Percentiles rank a stretch among this genome's conserved stretches.
Evolutionary conservation across 306 rosid species (phyloP).

Genomic region (Echinosophora koreensis): DNA sequence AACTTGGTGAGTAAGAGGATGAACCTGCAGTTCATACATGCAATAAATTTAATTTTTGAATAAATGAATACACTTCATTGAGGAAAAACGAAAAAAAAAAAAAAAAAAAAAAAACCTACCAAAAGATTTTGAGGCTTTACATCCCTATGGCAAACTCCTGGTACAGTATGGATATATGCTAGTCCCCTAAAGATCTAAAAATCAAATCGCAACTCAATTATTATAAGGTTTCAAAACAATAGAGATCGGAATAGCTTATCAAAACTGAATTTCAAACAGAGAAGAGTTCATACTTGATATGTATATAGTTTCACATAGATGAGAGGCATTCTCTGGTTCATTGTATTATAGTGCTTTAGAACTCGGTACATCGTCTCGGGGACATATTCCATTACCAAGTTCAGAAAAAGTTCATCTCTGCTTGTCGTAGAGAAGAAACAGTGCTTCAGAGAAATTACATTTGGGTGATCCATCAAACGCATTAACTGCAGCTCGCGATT

Average conservation of each 20-base stretch:
- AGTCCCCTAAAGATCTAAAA: conserved; percentile 84
- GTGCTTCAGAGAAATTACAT: conserved; percentile 81
- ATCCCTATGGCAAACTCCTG: conserved; percentile 89
- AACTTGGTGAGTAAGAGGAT: conserved; percentile 90
- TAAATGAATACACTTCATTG: background rate
- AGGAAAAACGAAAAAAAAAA: conserved; percentile 18
- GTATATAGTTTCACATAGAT: conserved; percentile 84
- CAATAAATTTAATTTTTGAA: conserved; percentile 19
- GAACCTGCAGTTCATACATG: conserved; percentile 60
- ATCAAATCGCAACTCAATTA: conserved; percentile 31
- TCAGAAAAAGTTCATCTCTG: conserved; percentile 82
- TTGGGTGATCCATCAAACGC: conserved; percentile 94
- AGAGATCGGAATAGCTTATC: background rate
- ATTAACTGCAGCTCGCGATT: conserved; percentile 88
- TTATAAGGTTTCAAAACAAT: conserved; percentile 6
- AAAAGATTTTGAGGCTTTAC: conserved; percentile 90
- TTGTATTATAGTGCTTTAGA: conserved; percentile 71
- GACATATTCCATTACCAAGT: conserved; percentile 86
- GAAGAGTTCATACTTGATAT: conserved; percentile 74
- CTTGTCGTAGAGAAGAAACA: conserved; percentile 88
- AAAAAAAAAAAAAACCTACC: conserved; percentile 53
- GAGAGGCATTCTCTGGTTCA: conserved; percentile 90
- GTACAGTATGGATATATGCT: conserved; percentile 82
- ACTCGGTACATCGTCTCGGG: conserved; percentile 85
- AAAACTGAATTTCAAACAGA: background rate